These are phyloP conservation scores for Taphrina flavorubra DNA, from an alignment of 1,139 yeast genomes.

Conservation along the genomic window DNA sequence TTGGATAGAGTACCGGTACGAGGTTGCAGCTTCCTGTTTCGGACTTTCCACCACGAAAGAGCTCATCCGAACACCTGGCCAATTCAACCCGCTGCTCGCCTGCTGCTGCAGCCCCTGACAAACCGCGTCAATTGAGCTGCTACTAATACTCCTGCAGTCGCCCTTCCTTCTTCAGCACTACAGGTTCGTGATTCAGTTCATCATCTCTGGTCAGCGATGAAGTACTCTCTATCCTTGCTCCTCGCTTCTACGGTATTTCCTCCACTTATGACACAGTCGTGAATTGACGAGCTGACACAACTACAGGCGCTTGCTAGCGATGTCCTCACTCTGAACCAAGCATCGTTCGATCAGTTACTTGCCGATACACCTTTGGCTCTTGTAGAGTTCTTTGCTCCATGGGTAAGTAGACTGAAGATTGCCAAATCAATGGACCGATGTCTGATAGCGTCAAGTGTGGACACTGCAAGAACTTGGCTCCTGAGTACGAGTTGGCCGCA, in stretches of 20 bases:
- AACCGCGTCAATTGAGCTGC: slow-evolving; percentile 5
- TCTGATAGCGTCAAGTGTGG: slow-evolving; percentile 55
- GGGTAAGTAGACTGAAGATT: slow-evolving; percentile 58
- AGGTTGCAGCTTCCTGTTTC: slow-evolving; percentile 2
- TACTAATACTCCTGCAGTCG: slow-evolving; percentile 15
- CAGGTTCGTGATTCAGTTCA: slow-evolving; percentile 1
- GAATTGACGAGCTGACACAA: not conserved
- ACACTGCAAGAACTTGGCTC: slow-evolving; percentile 92
- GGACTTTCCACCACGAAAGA: not conserved
- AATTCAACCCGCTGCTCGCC: not conserved
- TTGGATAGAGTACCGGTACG: slow-evolving; percentile 11
- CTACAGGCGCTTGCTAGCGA: slow-evolving; percentile 72
- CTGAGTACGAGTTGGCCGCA: slow-evolving; percentile 88
- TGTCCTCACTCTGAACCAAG: slow-evolving; percentile 71
- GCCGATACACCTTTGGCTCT: slow-evolving; percentile 76
- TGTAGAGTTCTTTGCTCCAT: slow-evolving; percentile 97
- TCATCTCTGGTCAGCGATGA: slow-evolving; percentile 14
- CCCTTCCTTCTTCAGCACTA: slow-evolving; percentile 18
- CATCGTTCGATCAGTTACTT: slow-evolving; percentile 66
- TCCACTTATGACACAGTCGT: not conserved
- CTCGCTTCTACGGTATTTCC: slow-evolving; percentile 13
- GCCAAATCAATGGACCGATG: not conserved
- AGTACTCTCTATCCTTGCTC: slow-evolving; percentile 12
- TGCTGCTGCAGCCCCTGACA: slow-evolving; percentile 4
- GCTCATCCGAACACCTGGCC: slow-evolving; percentile 19